Evolutionary conservation across 2,329 filamentous ascomycete genomes (phyloP).

Genomic region (Metarhizium anisopliae): DNA sequence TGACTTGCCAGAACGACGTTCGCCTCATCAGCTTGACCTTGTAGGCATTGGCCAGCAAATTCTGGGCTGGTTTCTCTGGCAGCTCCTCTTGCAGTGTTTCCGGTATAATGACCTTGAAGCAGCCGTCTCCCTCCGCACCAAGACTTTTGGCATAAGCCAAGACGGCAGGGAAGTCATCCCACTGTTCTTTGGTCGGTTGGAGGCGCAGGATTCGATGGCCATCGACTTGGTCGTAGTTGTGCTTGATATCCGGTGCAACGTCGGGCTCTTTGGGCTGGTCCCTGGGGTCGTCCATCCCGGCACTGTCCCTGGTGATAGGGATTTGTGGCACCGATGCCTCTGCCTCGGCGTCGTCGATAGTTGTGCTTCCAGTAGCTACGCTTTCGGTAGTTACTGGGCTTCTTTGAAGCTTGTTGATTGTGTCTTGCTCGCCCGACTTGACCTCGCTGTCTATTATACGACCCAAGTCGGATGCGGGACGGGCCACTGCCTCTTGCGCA

Average conservation of each 20-base stretch:
- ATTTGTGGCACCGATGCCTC: background rate
- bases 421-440: background rate
- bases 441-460: background rate
- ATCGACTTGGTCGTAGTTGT: conserved; percentile 22
- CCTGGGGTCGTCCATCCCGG: background rate
- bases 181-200: conserved; percentile 24
- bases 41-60: conserved; percentile 26
- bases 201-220: conserved; percentile 23
- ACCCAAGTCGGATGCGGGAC: background rate
- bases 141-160: conserved; percentile 22
- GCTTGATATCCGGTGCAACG: conserved; percentile 13
- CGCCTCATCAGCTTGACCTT: conserved; percentile 24
- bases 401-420: background rate
- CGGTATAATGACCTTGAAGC: conserved; percentile 29
- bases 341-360: no score
- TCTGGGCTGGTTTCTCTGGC: conserved; percentile 20
- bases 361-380: no score
- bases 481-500: background rate
- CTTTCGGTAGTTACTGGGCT: no score
- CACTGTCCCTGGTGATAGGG: background rate
- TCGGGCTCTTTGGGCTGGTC: background rate
- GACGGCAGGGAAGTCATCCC: conserved; percentile 26
- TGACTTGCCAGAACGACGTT: conserved; percentile 27
- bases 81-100: conserved; percentile 20
- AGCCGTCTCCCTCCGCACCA: conserved; percentile 24